A percentile compares a stretch with the other conserved stretches of the same genome.
phyloP scores from a whole-genome alignment of 495 filamentous ascomycete genomes.

The Penicillium canariense region DNA sequence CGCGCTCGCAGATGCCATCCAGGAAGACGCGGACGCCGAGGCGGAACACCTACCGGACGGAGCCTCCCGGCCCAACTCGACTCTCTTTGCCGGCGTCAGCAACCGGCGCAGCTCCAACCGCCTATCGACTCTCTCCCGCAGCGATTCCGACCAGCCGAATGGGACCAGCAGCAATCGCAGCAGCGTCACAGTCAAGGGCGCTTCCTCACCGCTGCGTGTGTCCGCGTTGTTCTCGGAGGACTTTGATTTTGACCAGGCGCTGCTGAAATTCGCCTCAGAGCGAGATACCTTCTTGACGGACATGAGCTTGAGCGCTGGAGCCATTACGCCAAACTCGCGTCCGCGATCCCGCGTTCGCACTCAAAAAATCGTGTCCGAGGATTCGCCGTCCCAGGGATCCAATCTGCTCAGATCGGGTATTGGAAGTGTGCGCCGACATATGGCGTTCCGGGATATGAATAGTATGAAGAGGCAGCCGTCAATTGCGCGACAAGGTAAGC shows the following conservation, averaged over 20 bases:
- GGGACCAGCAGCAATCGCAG: conserved; percentile 81
- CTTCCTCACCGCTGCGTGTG: conserved; percentile 40
- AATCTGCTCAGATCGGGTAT: conserved; percentile 51
- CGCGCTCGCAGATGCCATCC: conserved; percentile 72
- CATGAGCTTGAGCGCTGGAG: conserved; percentile 83
- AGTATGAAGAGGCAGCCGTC: conserved; percentile 88
- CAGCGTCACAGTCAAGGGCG: conserved; percentile 75
- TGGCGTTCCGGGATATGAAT: conserved; percentile 91
- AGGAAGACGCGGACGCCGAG: conserved; percentile 72
- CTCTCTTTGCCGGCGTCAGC: conserved; percentile 38
- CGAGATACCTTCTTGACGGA: conserved; percentile 92
- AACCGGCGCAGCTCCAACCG: conserved; percentile 61
- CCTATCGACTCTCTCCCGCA: conserved; percentile 61
- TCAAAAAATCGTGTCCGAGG: conserved; percentile 78
- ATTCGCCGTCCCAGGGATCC: conserved; percentile 45
- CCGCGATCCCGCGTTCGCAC: conserved; percentile 73
- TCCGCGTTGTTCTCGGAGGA: conserved; percentile 49
- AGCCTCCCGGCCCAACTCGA: conserved; percentile 54
- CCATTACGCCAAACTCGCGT: conserved; percentile 65
- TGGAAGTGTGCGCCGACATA: conserved; percentile 80
- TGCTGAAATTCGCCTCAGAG: conserved; percentile 91
- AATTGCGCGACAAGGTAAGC: conserved; percentile 72
- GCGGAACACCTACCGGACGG: conserved; percentile 41
- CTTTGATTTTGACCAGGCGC: conserved; percentile 88
- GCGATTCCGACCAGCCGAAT: conserved; percentile 52